Conservation (phyloP, 345 rosid species). For the Tarenaya hassleriana region DNA sequence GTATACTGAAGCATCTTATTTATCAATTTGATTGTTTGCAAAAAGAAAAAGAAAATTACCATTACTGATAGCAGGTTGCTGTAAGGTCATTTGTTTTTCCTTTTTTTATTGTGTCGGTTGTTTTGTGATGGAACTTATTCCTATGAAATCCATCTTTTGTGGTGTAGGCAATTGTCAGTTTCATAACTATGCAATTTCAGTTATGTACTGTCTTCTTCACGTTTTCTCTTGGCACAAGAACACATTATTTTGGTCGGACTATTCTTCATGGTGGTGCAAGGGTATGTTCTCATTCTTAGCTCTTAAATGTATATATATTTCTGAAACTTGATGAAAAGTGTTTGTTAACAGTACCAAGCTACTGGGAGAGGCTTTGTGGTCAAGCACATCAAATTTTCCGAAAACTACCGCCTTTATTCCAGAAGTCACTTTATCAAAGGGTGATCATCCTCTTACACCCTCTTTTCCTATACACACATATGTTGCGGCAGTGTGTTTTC, state of each 20-base stretch:
- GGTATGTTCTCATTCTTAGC: conserved; percentile 37
- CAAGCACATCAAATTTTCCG: conserved; percentile 81
- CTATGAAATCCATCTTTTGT: conserved; percentile 2
- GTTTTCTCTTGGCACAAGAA: conserved; percentile 88
- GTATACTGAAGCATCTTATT: background rate
- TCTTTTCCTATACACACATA: conserved; percentile 14
- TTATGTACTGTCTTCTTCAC: conserved; percentile 97
- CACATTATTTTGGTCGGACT: conserved; percentile 96
- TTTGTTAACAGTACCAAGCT: conserved; percentile 72
- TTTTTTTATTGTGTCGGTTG: conserved; percentile 11
- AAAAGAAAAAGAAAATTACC: background rate
- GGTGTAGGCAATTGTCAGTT: conserved; percentile 83
- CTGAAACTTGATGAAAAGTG: conserved; percentile 16
- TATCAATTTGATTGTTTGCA: conserved; percentile 4
- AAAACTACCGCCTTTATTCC: conserved; percentile 89
- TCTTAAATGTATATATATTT: conserved; percentile 1
- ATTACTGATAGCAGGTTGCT: conserved; percentile 5
- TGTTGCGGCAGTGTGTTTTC: conserved; percentile 4
- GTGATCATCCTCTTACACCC: conserved; percentile 37
- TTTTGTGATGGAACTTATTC: conserved; percentile 11
- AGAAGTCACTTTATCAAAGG: conserved; percentile 97
- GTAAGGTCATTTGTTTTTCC: background rate
- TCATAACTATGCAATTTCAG: conserved; percentile 91
- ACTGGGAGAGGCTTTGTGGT: conserved; percentile 98
- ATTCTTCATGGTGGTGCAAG: conserved; percentile 98